Base-by-base conservation (phyloP, 352 stramenopile genomes). In the Pythium apleroticum region DNA sequence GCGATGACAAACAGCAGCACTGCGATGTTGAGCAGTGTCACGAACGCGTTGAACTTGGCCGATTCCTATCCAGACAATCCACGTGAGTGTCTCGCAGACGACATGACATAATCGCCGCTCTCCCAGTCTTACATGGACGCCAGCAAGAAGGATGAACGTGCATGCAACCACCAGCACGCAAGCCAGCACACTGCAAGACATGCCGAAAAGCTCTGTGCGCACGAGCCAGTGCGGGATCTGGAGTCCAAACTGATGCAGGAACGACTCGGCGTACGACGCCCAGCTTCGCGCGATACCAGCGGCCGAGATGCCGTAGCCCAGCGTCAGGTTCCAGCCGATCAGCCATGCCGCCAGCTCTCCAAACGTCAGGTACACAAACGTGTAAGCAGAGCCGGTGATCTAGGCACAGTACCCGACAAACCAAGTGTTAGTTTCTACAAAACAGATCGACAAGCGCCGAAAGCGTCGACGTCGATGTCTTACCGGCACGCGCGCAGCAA, bases 221-320 rank as follows among this genome's bases (percentile, higher is more conserved):
- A 95, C 79, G 19, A 89, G 78, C 68, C 75, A 93, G 57, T 74
- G 81, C 28, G 76, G 86, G 43, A 93, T 75, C 35, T 80, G 58
- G 57, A 91, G 48, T 12, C 84, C 79, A 27, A 89, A 76, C 57
- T 95, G 79, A 64, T 91, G 78, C 43, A 95, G 48, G 62, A 97
- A 96, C 48, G 84, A 77, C 27, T 90, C 72, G 1, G 83, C 72
- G 30, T 98, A 98, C 28, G 93, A 85, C 2, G 87, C 89, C 93
- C 93, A 98, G 60, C 86, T 96, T 6, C 93, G 79, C 20, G 91
- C 90, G 57, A 97, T 96, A 24, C 93, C 93, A 54, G 90, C 86
- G 37, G 91, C 90, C 3, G 86, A 96, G 60, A 98, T 96, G 25
- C 91, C 93, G 57, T 98, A 98, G 31, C 93, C 91, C 19, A 98